Evolutionary conservation across 2,329 filamentous ascomycete genomes (phyloP).

Genomic region (Colletotrichum trifolii): DNA sequence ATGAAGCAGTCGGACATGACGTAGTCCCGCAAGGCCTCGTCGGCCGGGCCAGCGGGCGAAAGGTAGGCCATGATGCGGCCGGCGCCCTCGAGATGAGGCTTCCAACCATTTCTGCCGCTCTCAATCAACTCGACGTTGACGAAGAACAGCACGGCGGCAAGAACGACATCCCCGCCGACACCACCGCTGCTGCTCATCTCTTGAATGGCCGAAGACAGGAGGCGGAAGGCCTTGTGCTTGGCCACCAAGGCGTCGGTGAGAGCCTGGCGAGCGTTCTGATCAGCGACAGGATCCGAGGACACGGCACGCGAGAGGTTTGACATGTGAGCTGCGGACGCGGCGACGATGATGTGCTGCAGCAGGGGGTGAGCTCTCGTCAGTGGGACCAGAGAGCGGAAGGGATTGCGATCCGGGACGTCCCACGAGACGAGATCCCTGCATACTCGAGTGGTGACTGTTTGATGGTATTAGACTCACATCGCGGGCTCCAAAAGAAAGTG

Average conservation of each 20-base stretch:
- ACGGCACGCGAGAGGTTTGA: slow-evolving; percentile 52
- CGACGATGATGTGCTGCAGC: slow-evolving; percentile 59
- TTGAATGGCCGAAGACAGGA: slow-evolving; percentile 54
- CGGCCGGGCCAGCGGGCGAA: slow-evolving; percentile 45
- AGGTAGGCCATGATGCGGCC: slow-evolving; percentile 56
- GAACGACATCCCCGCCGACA: slow-evolving; percentile 52
- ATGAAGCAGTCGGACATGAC: slow-evolving; percentile 61
- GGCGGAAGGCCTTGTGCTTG: slow-evolving; percentile 56
- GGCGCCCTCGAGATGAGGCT: slow-evolving; percentile 58
- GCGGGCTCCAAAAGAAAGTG: slow-evolving; percentile 12
- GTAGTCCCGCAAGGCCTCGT: slow-evolving; percentile 54
- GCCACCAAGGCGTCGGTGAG: slow-evolving; percentile 57
- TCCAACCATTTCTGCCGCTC: slow-evolving; percentile 60
- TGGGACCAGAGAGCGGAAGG: slow-evolving; percentile 58
- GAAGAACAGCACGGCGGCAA: slow-evolving; percentile 60
- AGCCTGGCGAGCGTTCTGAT: slow-evolving; percentile 43
- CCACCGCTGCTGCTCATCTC: slow-evolving; percentile 44
- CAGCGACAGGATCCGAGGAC: slow-evolving; percentile 39
- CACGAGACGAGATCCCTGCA: slow-evolving; percentile 64
- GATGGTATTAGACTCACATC: slow-evolving; percentile 19
- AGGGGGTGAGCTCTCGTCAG: slow-evolving; percentile 54
- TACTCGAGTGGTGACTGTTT: slow-evolving; percentile 59
- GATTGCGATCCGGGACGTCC: slow-evolving; percentile 57
- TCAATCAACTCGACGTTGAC: slow-evolving; percentile 63
- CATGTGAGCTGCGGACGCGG: slow-evolving; percentile 60